Evolutionary conservation across 768 basidiomycete species (phyloP).

Genomic region (Tulasnella sp.): DNA sequence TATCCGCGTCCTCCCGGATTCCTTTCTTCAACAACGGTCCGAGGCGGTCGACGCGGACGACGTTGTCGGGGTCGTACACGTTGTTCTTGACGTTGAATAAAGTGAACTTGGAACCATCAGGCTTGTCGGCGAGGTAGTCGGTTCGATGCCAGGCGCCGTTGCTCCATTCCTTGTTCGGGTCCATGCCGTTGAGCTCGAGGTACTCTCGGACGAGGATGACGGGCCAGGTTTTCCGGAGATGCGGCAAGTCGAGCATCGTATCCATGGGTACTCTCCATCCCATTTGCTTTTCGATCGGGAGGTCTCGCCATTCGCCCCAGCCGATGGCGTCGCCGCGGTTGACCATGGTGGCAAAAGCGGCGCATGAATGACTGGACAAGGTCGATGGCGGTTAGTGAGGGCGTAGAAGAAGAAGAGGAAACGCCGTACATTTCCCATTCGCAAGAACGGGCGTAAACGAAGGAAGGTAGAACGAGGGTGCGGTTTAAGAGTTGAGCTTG

Average conservation of each 20-base stretch:
- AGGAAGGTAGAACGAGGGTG: constrained; percentile 39
- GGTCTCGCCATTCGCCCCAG: constrained; percentile 37
- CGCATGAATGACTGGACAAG: constrained; percentile 29
- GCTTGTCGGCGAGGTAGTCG: constrained; percentile 29
- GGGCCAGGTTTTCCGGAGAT: constrained; percentile 34
- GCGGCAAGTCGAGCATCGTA: constrained; percentile 39
- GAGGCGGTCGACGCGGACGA: constrained; percentile 36
- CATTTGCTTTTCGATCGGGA: constrained; percentile 32
- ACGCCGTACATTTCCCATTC: constrained; percentile 35
- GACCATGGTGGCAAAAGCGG: constrained; percentile 38
- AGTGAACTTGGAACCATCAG: constrained; percentile 23
- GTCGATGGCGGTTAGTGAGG: not conserved
- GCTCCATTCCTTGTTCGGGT: constrained; percentile 32
- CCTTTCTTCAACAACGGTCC: not conserved
- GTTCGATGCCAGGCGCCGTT: constrained; percentile 38
- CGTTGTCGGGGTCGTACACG: constrained; percentile 36
- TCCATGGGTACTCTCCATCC: constrained; percentile 28
- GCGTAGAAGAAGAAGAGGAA: not conserved
- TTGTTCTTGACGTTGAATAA: constrained; percentile 35
- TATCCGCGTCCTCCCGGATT: not conserved
- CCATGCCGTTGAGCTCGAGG: constrained; percentile 36
- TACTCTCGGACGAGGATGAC: constrained; percentile 40
- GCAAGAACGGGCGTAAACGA: constrained; percentile 42
- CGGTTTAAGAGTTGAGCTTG: constrained; percentile 41
- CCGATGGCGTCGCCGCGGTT: constrained; percentile 41